A percentile compares a stretch with the other conserved stretches of the same genome.
These are phyloP conservation scores for Buxus sempervirens DNA, from an alignment of 164 flowering plant genomes.

Conservation along the genomic window DNA sequence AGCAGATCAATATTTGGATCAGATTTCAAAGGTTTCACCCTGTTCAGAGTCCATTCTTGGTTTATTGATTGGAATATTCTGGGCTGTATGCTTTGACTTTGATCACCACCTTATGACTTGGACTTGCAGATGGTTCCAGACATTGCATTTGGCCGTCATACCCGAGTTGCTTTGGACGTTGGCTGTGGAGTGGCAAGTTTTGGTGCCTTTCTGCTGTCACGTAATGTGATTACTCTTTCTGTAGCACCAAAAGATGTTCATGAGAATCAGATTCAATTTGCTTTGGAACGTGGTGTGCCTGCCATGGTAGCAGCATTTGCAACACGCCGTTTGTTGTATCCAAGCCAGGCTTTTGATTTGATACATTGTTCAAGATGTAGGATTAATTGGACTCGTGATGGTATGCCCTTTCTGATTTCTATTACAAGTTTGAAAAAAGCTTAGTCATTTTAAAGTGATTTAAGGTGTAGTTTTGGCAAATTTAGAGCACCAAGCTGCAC, in stretches of 20 bases:
- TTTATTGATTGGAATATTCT: background rate
- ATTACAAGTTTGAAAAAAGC: background rate
- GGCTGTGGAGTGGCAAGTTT: conserved; percentile 90
- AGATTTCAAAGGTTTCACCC: conserved; percentile 32
- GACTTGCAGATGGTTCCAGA: conserved; percentile 63
- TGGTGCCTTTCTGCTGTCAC: conserved; percentile 64
- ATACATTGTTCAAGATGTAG: conserved; percentile 81
- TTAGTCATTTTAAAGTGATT: background rate
- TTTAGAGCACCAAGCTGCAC: background rate
- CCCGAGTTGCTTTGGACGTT: conserved; percentile 60
- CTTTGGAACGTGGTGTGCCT: conserved; percentile 81
- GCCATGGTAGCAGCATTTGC: conserved; percentile 75
- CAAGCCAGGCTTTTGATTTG: conserved; percentile 82
- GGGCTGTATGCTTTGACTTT: background rate
- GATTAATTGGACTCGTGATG: conserved; percentile 80
- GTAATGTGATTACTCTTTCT: conserved; percentile 62
- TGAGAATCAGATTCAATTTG: conserved; percentile 82
- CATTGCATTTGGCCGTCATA: conserved; percentile 56
- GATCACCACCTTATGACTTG: conserved; percentile 6
- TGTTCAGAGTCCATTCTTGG: background rate
- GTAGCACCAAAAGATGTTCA: conserved; percentile 82
- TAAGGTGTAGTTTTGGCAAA: background rate
- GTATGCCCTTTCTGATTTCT: conserved; percentile 24
- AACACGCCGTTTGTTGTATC: conserved; percentile 56
- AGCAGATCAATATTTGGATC: conserved; percentile 83